Evolutionary conservation across 1,284 basidiomycete species (phyloP), one percentile per base, ranked within the genome.

Genomic region (Cerioporus squamosus): DNA sequence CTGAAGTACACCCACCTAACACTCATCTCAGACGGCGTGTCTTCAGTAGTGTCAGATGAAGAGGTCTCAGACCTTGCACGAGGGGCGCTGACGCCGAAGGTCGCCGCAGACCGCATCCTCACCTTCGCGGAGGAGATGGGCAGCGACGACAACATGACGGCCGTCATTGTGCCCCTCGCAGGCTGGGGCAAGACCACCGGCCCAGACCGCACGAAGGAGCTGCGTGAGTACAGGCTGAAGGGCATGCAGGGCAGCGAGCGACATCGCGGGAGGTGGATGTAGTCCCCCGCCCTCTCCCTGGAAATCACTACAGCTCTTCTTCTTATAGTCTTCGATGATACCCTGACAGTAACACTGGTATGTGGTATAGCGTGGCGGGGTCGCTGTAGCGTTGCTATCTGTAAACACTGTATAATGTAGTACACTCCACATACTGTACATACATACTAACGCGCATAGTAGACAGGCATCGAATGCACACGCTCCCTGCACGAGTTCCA

Each of bases 61-160:
- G 97, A 99, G 76, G 90, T 98, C 46, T 88, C 95, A 22, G 97
- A 98, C 73, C 85, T 98, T 44, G 93, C 90, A 12, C 82, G 95
- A 46, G 81, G 81, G 29, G 84, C 89, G 0, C 74, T 76, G 6
- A 88, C 90, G 64, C 95, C 97, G 0, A 87, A 86, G 61, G 77
- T 80, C 31, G 97, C 95, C 14, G 95, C 97, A 3, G 81, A 90
- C 53, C 82, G 83, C 20, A 95, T 99, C 50, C 78, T 98, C 17
- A 78, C 85, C 10, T 98, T 95, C 69, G 93, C 94, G 0, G 93
- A 98, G 73, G 93, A 96, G 67, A 77, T 98, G 50, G 95, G 90
- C 44, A 88, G 91, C 29, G 90, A 93, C 63, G 97, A 99, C 71
- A 99, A 99, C 72, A 86, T 90, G 50, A 97, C 95, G 1, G 93